Evolutionary conservation across 2,329 filamentous ascomycete genomes (phyloP), one percentile per base, ranked within the genome.

Genomic region (Fusarium sp.): DNA sequence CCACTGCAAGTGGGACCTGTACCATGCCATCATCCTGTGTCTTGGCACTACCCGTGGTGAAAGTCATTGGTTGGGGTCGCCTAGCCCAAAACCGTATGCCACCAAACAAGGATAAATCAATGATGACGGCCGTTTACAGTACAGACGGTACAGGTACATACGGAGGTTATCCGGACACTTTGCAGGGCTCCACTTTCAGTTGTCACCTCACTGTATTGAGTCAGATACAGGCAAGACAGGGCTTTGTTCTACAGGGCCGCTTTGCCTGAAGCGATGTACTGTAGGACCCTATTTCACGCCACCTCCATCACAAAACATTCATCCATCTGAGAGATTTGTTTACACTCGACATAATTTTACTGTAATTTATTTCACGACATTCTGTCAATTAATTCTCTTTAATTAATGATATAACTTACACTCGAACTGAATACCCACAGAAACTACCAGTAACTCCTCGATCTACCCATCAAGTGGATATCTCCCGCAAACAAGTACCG

Each of bases 401-500:
- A 4, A 21, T 21, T 21, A 21, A 21, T 21, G 21, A 21, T 23
- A 27, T 27, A 27, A 27, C 18, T 45, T 45, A 56, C 50, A 21
- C 30, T 32, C 41, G 21, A n/a, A 43, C 2, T 16, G 30, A 11
- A 37, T 28, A 23, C n/a, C 23, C 25, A 14, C 20, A 53, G 46
- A 65, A 66, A 61, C 59, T 25, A 45, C 61, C 50, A 49, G 66
- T 46, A 49, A 28, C 25, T 32, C 7, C 66, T 48, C 25, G 41
- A 65, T 66, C 60, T 51, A 46, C 55, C 67, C 45, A 57, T 63
- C 40, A 51, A 63, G 67, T 70, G 67, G 67, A 50, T 68, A 57
- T 37, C 5, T n/a, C 18, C 34, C 34, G 34, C 18, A 1, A 7
- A 0, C 34, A 37, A 37, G 34, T 37, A 37, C 34, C 34, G 34